Evolutionary conservation across 805 yeast species (phyloP), one percentile per base, ranked within the genome.

Genomic region (Candida golubevii): DNA sequence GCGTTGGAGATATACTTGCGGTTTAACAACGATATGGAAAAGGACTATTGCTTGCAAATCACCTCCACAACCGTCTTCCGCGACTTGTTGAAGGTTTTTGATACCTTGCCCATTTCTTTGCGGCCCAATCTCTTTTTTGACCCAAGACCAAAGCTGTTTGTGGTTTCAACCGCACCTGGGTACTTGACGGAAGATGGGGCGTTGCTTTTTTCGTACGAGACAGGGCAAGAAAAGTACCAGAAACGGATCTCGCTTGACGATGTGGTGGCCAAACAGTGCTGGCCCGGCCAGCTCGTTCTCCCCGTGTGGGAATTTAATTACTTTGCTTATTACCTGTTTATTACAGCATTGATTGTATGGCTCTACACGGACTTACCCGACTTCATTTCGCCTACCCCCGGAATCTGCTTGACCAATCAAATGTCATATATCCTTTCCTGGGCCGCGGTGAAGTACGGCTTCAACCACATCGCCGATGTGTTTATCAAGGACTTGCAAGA

Each of bases 331-430:
- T 67, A 72, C 52, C 53, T 71, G 30, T 59, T 74, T 42, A 39
- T 69, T 13, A 40, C 72, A 1, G 45, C 68, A 4, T 66, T 87
- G 55, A 41, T 76, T 8, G 65, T 67, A 13, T 93, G 99, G 98
- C 75, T 93, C 47, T 93, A 90, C 64, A 82, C 96, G 1, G 98
- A 93, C 67, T 74, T 93, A 61, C 99, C 99, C 1, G 96, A 88
- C 59, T 77, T 72, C 55, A 71, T 88, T 42, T 79, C 90, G 31
- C 97, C 97, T 38, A 91, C 98, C 4, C 98, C 98, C 0, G 97
- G 97, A 23, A 75, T 82, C 45, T 85, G 90, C 52, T 66, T 88
- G 45, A 84, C 95, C 9, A 83, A 81, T 56, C 78, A 80, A 53
- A 45, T 80, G 26, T 66, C 66, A 23, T 54, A 50, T 31, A 26